Base-by-base conservation (phyloP, 73 alveolate genomes). In the Tetrahymena thermophila region DNA sequence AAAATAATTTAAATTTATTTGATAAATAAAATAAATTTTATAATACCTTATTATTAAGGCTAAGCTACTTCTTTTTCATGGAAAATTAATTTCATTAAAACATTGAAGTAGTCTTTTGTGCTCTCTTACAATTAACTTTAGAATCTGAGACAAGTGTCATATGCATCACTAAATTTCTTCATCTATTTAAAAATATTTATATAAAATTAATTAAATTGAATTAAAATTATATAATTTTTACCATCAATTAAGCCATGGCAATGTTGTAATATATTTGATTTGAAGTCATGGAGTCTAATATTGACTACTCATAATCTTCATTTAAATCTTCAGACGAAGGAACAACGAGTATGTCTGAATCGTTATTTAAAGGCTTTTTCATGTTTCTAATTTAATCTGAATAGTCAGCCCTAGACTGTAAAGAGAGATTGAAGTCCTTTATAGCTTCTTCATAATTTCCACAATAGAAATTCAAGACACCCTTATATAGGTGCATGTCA, bases 381-480 rank as follows among this genome's bases (percentile, higher is more conserved):
- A 57, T 94, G 34, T 85, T 43, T 56, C 34, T 89, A 96, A 42
- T 96, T 57, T 35, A 16, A 50, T 56, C 56, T 83, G 83, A 43
- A 93, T 96, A 34, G 85, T 95, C 40, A 58, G 84, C 13, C 55
- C 85, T 55, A 34, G 95, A 34, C 89, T 95, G 19, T 15, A 85
- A 58, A 10, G 98, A 94, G 40, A 35, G 84, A 40, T 96, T 50
- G 38, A 96, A 96, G 40, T 96, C 97, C 14, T 94, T 96, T 35
- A 94, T 43, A 1, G 98, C 96, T 37, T 95, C 96, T 95, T 96
- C 96, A 85, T 94, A 96, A 34, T 96, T 96, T 17, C 96, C 95
- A 56, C 89, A 57, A 94, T 94, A 96, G 95, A 96, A 96, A 14
- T 57, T 35, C 14, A 96, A 96, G 9, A 94, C 95, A 25, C 97